Base-by-base conservation (phyloP, 805 yeast genomes). In the Sugiyamaella chiloensis region DNA sequence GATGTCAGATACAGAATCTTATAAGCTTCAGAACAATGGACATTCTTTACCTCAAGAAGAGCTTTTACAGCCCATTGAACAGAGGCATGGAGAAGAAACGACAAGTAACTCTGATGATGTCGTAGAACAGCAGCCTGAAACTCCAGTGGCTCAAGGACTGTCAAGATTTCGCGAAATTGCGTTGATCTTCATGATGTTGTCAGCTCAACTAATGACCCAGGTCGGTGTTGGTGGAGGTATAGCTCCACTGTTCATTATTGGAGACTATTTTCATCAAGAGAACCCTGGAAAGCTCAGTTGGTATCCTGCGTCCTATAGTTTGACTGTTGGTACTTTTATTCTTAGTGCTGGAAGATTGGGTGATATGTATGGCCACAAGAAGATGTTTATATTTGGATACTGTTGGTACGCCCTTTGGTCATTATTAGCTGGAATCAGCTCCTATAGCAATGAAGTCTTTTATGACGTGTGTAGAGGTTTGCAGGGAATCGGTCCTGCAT, bases 291-390 rank as follows among this genome's bases (percentile, higher is more conserved):
- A 70, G 42, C 63, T 71, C 44, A 55, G 71, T 2, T 83, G 95
- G 93, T 78, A 80, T 59, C 73, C 80, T 71, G 88, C 89, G 1
- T 76, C 87, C 0, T 83, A 78, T 60, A 80, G 87, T 0, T 64
- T 85, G 46, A 79, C 87, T 0, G 78, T 83, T 4, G 91, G 91
- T 9, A 82, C 91, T 0, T 79, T 85, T 52, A 84, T 85, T 43
- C 62, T 85, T 30, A 68, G 81, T 3, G 75, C 84, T 30, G 93
- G 93, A 6, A 72, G 81, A 42, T 59, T 83, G 40, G 93, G 95
- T 27, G 95, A 85, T 58, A 67, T 84, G 9, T 79, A 77, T 55
- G 93, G 93, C 0, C 68, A 82, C 45, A 80, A 79, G 49, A 66
- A 61, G 34, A 63, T 79, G n/a, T 69, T 81, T 46, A 35, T 79